Base-by-base conservation (phyloP, 805 yeast species). In the Metschnikowia borealis region DNA sequence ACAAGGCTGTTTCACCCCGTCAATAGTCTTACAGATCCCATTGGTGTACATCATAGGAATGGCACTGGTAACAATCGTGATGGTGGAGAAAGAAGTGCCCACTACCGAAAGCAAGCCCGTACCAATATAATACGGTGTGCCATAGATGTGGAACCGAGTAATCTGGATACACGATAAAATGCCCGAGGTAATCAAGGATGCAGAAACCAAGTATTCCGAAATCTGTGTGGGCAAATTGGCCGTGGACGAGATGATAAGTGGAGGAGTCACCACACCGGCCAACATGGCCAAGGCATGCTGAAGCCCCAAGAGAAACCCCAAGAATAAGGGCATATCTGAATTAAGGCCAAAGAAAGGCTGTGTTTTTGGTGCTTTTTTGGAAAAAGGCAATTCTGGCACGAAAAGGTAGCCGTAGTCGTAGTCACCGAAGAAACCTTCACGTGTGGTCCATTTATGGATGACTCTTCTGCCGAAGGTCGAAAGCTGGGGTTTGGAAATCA, bases 211-310 rank as follows among this genome's bases (percentile, higher is more conserved):
- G 58, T 72, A 73, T 47, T 70, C 66, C 39, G 65, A 64, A 18
- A 71, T 51, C 1, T 67, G 74, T 10, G 71, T 58, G 33, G 67
- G 69, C 44, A 90, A 73, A 63, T 86, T 77, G 7, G 92, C 92
- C 26, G 79, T 66, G 11, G 75, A 59, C 0, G 90, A 73, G 44
- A 89, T 86, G 56, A 90, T 73, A 48, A 90, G 70, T 2, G 96
- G 92, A 7, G 97, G 96, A 6, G 94, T 74, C 35, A 87, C 85
- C 46, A 90, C 80, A 61, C 97, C 97, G 14, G 96, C 97, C 70
- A 90, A 71, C 96, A 91, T 90, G 23, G 97, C 83, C 56, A 90
- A 67, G 1, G 96, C 72, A 64, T 90, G 97, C 71, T 90, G 97
- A 54, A 90, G 76, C 15, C 97, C 97, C 33, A 91, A 77, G 10